Percentiles rank a stretch among this genome's conserved stretches.
Evolutionary conservation across 441 rosid genomes (phyloP).

Genomic region (Populus hybrid): DNA sequence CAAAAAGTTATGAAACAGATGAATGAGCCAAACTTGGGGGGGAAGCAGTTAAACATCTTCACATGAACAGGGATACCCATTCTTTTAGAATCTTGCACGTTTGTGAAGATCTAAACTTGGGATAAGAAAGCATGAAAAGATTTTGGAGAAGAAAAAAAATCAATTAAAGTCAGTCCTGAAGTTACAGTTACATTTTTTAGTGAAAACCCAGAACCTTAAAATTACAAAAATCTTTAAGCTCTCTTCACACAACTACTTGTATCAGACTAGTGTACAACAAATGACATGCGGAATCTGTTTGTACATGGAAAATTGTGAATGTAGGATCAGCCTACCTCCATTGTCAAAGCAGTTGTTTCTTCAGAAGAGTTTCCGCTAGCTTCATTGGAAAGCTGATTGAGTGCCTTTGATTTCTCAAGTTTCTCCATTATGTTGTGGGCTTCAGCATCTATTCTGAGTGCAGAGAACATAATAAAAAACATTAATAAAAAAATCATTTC

Average conservation of each 20-base stretch:
- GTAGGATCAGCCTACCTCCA: constrained; percentile 43
- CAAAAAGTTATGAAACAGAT: background rate
- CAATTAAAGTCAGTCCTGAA: background rate
- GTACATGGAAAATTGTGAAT: constrained; percentile 9
- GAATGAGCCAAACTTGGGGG: background rate
- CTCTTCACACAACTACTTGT: background rate
- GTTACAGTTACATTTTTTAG: background rate
- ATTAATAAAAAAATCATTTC: constrained; percentile 14
- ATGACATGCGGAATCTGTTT: background rate
- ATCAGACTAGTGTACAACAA: background rate
- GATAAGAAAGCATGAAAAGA: background rate
- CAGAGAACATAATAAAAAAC: constrained; percentile 36
- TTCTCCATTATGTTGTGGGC: constrained; percentile 57
- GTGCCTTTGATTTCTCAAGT: constrained; percentile 48
- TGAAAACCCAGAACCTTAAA: background rate
- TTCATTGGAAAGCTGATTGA: constrained; percentile 32
- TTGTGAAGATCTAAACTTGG: background rate
- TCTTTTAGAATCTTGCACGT: background rate
- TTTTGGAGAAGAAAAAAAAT: background rate
- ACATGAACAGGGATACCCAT: background rate
- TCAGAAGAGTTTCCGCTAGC: constrained; percentile 33
- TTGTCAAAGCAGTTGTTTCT: constrained; percentile 35
- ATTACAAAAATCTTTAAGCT: background rate
- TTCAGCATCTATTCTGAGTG: constrained; percentile 94
- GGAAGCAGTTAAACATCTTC: background rate